Evolutionary conservation across 2,329 filamentous ascomycete species (phyloP).

Genomic region (Cladophialophora bantiana): DNA sequence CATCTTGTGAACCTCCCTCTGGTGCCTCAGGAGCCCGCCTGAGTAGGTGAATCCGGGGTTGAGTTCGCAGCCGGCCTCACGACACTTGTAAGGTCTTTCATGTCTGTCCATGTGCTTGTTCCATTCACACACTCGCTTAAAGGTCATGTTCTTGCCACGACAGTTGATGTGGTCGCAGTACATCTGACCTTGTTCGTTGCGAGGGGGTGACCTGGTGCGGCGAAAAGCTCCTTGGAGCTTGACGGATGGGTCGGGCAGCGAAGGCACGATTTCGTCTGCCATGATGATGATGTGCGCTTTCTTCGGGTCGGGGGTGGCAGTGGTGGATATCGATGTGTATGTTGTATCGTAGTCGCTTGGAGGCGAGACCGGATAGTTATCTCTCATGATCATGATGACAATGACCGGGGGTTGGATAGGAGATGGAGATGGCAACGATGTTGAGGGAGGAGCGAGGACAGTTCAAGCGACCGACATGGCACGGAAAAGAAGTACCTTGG

Average conservation of each 20-base stretch:
- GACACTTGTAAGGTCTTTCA: constrained; percentile 89
- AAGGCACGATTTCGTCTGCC: constrained; percentile 21
- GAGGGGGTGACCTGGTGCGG: constrained; percentile 52
- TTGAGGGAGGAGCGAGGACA: not conserved
- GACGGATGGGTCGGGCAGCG: constrained; percentile 10
- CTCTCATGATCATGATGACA: constrained; percentile 26
- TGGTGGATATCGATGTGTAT: constrained; percentile 12
- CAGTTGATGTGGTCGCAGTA: constrained; percentile 77
- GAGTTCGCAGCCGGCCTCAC: constrained; percentile 83
- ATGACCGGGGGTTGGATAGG: not conserved
- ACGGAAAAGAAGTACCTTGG: constrained; percentile 8
- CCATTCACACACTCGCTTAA: constrained; percentile 89
- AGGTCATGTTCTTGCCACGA: constrained; percentile 67
- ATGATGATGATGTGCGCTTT: constrained; percentile 19
- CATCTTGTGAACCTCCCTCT: constrained; percentile 91
- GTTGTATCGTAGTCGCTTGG: constrained; percentile 27
- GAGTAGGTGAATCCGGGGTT: constrained; percentile 94
- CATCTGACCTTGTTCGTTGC: constrained; percentile 76
- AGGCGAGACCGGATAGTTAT: constrained; percentile 32
- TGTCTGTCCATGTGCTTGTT: constrained; percentile 99
- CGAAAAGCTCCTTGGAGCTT: constrained; percentile 27
- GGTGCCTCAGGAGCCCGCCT: constrained; percentile 85
- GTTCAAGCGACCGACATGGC: constrained; percentile 17
- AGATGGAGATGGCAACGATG: not conserved
- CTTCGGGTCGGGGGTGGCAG: constrained; percentile 23